Conservation (phyloP, 352 stramenopile genomes). For the Elongisporangium undulatum region DNA sequence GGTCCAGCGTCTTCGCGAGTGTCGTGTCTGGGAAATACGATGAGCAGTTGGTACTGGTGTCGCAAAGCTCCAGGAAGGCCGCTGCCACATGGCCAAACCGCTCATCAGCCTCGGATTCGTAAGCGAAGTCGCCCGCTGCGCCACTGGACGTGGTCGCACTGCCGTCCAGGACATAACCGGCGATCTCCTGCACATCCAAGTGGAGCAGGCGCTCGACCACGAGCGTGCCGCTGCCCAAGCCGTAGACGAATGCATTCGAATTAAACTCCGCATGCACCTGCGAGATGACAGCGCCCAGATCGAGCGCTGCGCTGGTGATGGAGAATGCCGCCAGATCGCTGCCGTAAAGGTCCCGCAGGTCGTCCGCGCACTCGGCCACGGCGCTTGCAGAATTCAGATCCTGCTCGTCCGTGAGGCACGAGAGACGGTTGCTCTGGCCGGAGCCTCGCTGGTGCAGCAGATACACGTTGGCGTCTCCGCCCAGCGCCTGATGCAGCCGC, state of each 20-base stretch:
- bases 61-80: constrained; percentile 43
- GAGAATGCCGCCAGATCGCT: constrained; percentile 49
- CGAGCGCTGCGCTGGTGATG: constrained; percentile 52
- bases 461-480: constrained; percentile 39
- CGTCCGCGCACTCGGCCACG: constrained; percentile 11
- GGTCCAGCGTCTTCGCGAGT: constrained; percentile 25
- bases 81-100: constrained; percentile 37
- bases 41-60: constrained; percentile 35
- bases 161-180: constrained; percentile 63
- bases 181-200: constrained; percentile 35
- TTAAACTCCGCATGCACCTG: constrained; percentile 18
- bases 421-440: constrained; percentile 37
- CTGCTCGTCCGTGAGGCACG: constrained; percentile 14
- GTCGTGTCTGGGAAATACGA: constrained; percentile 25
- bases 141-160: constrained; percentile 25
- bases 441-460: constrained; percentile 49
- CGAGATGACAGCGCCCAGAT: constrained; percentile 55
- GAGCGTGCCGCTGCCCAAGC: constrained; percentile 62
- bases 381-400: not conserved
- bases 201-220: constrained; percentile 63
- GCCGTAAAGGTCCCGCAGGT: constrained; percentile 14
- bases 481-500: constrained; percentile 39
- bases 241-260: constrained; percentile 56
- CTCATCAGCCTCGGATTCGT: constrained; percentile 30
- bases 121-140: constrained; percentile 9